Base-by-base conservation (phyloP, 148 eudicot species). In the Fagopyrum esculentum region DNA sequence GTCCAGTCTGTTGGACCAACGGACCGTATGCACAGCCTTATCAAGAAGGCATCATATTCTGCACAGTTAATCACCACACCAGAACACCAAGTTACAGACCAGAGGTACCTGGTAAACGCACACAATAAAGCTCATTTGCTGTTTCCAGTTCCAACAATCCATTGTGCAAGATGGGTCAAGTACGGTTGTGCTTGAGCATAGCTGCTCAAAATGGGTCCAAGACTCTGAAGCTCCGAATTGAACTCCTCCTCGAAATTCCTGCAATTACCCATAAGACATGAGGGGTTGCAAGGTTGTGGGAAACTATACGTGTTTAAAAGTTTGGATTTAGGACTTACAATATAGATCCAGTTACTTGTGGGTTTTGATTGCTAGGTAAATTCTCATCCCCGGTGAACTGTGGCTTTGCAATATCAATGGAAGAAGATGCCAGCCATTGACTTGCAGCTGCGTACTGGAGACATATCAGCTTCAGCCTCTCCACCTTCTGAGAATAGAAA, bases 191-290 rank as follows among this genome's bases (percentile, higher is more conserved):
- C 91, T 78, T 86, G 93, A 10, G 98, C 87, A 78, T 88, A 80
- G 76, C 79, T 90, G 82, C 97, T 91, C 79, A 93, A 73, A 17
- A 93, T 90, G 35, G 93, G 96, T 55, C 93, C 93, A 26, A 93
- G 84, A 81, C 92, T 89, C 72, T 84, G 92, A 76, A 92, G 94
- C 85, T 96, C 98, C 16, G 72, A n/a, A 76, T 89, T 85, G 79
- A 96, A 92, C 78, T 92, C 98, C 77, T 78, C 83, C 74, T 96
- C 99, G 64, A 96, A 96, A 78, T 88, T 96, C 88, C 99, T 95
- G 93, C 84, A 87, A 30, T 74, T 13, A 57, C 30, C 49, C n/a
- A 8, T 57, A 47, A 40, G 12, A 43, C 19, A 55, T 63, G 8
- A 63, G 73, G 45, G 57, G 51, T 45, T 71, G 26, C 73, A 71